Evolutionary conservation across 192 early-diverging fungal species (phyloP).

Genomic region (Irineochytrium annulatum): DNA sequence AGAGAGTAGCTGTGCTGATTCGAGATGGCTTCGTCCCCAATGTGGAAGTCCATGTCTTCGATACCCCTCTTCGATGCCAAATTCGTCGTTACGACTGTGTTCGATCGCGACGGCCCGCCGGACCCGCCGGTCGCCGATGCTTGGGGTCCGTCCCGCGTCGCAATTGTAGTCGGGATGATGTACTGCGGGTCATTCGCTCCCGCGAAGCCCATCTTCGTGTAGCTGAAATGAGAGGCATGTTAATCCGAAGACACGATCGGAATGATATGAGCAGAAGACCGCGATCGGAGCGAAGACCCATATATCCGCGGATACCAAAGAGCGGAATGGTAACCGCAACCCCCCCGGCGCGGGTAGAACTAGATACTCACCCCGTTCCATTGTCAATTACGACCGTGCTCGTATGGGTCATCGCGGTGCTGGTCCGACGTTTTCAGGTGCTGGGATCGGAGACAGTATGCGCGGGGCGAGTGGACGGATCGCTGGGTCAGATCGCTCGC

Average conservation of each 20-base stretch:
- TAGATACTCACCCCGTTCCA: constrained; percentile 90
- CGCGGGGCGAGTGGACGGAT: too few relatives aligned
- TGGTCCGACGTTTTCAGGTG: too few relatives aligned
- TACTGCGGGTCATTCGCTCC: constrained; percentile 98
- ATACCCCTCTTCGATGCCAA: constrained; percentile 92
- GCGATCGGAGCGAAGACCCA: background rate
- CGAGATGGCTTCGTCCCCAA: constrained; percentile 90
- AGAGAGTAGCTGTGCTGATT: constrained; percentile 87
- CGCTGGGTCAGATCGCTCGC: too few relatives aligned
- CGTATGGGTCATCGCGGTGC: too few relatives aligned
- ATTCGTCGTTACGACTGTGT: constrained; percentile 58
- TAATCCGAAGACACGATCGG: background rate
- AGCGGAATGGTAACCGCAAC: background rate
- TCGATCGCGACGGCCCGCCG: constrained; percentile 1
- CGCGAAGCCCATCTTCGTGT: constrained; percentile 96
- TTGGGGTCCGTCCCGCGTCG: constrained; percentile 60
- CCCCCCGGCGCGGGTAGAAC: too few relatives aligned
- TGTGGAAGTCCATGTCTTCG: constrained; percentile 95
- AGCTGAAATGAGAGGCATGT: constrained; percentile 43
- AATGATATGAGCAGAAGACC: background rate
- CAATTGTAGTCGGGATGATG: constrained; percentile 94
- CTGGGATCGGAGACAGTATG: too few relatives aligned
- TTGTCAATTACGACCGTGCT: constrained; percentile 92
- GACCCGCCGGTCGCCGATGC: constrained; percentile 32
- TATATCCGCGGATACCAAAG: background rate